These are phyloP conservation scores for Blastomyces parvus DNA, from an alignment of 2,329 filamentous ascomycete genomes.

Conservation along the genomic window DNA sequence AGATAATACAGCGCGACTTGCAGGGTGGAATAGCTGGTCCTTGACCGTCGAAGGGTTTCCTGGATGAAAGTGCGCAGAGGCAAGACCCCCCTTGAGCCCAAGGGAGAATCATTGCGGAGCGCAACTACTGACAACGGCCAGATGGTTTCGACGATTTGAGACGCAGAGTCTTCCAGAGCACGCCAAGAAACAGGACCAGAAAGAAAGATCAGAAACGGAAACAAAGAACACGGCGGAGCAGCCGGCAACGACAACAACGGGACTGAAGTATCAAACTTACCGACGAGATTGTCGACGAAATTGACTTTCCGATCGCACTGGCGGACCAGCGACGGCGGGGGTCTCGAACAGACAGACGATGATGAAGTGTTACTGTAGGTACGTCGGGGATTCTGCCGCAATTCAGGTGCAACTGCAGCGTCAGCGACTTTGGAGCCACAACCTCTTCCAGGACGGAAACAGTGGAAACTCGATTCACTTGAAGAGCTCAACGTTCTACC, in stretches of 20 bases:
- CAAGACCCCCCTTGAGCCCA: conserved; percentile 64
- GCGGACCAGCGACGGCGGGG: conserved; percentile 67
- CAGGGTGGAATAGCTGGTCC: conserved; percentile 93
- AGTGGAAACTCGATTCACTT: conserved; percentile 19
- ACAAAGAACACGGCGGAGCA: conserved; percentile 11
- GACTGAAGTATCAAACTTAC: conserved; percentile 54
- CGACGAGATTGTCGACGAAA: conserved; percentile 94
- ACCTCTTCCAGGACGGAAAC: conserved; percentile 23
- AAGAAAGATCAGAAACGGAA: conserved; percentile 20
- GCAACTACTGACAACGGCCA: conserved; percentile 84
- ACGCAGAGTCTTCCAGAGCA: conserved; percentile 69
- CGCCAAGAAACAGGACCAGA: conserved; percentile 4
- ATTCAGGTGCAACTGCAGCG: conserved; percentile 30
- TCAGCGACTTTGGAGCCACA: conserved; percentile 25
- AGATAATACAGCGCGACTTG: conserved; percentile 96
- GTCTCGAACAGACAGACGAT: conserved; percentile 47
- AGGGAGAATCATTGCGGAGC: conserved; percentile 57
- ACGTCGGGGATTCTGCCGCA: conserved; percentile 46
- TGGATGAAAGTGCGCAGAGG: conserved; percentile 94
- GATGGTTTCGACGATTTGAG: conserved; percentile 92
- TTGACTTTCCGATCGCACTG: conserved; percentile 87
- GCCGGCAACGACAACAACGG: conserved; percentile 25
- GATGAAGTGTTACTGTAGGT: conserved; percentile 45
- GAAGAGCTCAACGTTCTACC: conserved; percentile 20
- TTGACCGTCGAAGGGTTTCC: conserved; percentile 86